phyloP scores from a whole-genome alignment of 805 yeast genomes.

The Lipomyces starkeyi region DNA sequence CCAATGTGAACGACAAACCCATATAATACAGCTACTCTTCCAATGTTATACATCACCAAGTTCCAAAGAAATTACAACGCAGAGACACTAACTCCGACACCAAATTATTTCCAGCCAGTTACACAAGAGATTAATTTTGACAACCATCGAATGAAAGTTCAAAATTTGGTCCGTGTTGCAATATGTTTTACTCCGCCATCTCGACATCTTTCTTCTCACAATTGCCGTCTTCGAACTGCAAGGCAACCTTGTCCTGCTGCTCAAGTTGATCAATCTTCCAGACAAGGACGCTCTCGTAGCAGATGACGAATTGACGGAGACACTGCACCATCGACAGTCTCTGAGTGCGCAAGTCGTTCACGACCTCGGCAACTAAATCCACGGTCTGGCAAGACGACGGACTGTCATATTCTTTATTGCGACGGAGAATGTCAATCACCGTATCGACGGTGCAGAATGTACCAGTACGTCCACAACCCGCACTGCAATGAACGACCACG shows the following conservation, averaged over 20 bases:
- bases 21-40: neutral
- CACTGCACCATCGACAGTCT: slow-evolving; percentile 86
- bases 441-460: slow-evolving; percentile 62
- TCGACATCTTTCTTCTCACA: slow-evolving; percentile 4
- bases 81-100: neutral
- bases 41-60: neutral
- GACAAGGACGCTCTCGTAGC: slow-evolving; percentile 63
- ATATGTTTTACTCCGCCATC: neutral
- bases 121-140: too few species aligned
- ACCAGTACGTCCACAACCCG: slow-evolving; percentile 98
- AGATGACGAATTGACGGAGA: slow-evolving; percentile 71
- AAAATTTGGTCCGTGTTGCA: neutral
- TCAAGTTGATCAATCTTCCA: slow-evolving; percentile 28
- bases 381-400: slow-evolving; percentile 43
- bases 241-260: neutral
- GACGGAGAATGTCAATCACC: slow-evolving; percentile 51
- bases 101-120: neutral
- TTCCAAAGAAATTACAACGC: neutral
- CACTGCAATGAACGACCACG: slow-evolving; percentile 86
- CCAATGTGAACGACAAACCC: neutral
- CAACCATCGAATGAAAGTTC: neutral
- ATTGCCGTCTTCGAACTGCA: slow-evolving; percentile 3
- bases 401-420: slow-evolving; percentile 7
- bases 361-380: slow-evolving; percentile 67
- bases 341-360: slow-evolving; percentile 72